These are phyloP conservation scores for Scedosporium dehoogii DNA, from an alignment of 2,329 filamentous ascomycete species.

Conservation along the genomic window DNA sequence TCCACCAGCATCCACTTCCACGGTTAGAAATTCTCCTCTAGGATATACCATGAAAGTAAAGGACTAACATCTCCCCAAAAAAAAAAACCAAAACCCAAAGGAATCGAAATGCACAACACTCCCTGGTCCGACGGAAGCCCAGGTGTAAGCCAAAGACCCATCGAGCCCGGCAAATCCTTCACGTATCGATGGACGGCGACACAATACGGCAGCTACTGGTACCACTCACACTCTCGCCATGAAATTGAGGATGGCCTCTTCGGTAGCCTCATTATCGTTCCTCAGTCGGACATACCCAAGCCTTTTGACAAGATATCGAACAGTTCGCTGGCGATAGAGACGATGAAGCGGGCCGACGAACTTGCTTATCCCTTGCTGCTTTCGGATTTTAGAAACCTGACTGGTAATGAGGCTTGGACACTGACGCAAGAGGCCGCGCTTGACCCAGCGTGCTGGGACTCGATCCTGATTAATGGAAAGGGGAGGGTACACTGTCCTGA, in stretches of 20 bases:
- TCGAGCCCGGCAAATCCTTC: slow-evolving; percentile 36
- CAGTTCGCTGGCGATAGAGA: slow-evolving; percentile 22
- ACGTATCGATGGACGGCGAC: slow-evolving; percentile 44
- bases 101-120: slow-evolving; percentile 38
- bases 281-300: slow-evolving; percentile 10
- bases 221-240: slow-evolving; percentile 45
- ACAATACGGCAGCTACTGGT: slow-evolving; percentile 50
- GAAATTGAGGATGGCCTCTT: slow-evolving; percentile 52
- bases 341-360: slow-evolving; percentile 39
- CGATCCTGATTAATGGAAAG: slow-evolving; percentile 52
- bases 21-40: slow-evolving; percentile 18
- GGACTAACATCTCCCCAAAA: not conserved
- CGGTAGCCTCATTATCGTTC: slow-evolving; percentile 43
- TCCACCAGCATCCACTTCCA: slow-evolving; percentile 41
- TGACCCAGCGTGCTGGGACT: slow-evolving; percentile 47
- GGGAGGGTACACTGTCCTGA: slow-evolving; percentile 43
- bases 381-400: slow-evolving; percentile 45
- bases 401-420: slow-evolving; percentile 35
- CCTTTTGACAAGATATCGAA: slow-evolving; percentile 13
- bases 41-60: too few species aligned
- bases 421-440: slow-evolving; percentile 32
- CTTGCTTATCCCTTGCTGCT: slow-evolving; percentile 38
- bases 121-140: slow-evolving; percentile 53
- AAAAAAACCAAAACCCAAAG: slow-evolving; percentile 15
- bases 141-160: slow-evolving; percentile 43